These are phyloP conservation scores for Melanomma pulvis-pyrius DNA, from an alignment of 495 filamentous ascomycete species.

Conservation along the genomic window DNA sequence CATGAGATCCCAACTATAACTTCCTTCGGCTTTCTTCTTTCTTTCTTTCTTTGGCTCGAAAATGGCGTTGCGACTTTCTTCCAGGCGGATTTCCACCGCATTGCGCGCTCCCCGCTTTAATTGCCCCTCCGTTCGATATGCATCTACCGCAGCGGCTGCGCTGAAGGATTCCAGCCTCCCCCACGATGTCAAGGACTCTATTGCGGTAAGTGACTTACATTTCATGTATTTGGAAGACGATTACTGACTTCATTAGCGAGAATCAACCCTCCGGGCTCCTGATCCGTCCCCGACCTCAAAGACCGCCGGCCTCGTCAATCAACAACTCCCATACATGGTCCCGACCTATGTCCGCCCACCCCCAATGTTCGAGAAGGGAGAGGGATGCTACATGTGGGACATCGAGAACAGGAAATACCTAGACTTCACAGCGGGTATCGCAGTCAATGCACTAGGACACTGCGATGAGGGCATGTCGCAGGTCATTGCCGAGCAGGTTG, in stretches of 20 bases:
- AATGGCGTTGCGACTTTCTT: constrained; percentile 40
- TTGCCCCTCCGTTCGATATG: constrained; percentile 26
- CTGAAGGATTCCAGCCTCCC: constrained; percentile 44
- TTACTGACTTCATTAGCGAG: constrained; percentile 52
- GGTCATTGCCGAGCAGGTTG: constrained; percentile 75
- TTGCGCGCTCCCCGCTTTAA: constrained; percentile 15
- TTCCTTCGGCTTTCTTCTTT: neutral
- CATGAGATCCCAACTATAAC: constrained; percentile 2
- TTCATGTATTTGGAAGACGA: neutral
- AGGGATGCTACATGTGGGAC: constrained; percentile 87
- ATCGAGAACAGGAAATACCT: constrained; percentile 85
- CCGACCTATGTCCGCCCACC: constrained; percentile 91
- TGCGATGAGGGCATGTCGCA: constrained; percentile 71
- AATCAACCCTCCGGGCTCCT: constrained; percentile 67
- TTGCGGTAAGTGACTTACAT: constrained; percentile 36
- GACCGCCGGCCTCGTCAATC: constrained; percentile 70
- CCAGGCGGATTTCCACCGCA: constrained; percentile 21
- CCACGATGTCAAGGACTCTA: constrained; percentile 41
- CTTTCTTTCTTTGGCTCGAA: neutral
- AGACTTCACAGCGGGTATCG: constrained; percentile 94
- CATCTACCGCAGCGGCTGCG: constrained; percentile 42
- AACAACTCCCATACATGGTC: constrained; percentile 84
- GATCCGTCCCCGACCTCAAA: constrained; percentile 79
- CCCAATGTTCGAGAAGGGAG: constrained; percentile 83
- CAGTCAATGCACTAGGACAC: constrained; percentile 91